phyloP scores from a whole-genome alignment of 1,284 basidiomycete genomes.

The Trichosporon sp. region DNA sequence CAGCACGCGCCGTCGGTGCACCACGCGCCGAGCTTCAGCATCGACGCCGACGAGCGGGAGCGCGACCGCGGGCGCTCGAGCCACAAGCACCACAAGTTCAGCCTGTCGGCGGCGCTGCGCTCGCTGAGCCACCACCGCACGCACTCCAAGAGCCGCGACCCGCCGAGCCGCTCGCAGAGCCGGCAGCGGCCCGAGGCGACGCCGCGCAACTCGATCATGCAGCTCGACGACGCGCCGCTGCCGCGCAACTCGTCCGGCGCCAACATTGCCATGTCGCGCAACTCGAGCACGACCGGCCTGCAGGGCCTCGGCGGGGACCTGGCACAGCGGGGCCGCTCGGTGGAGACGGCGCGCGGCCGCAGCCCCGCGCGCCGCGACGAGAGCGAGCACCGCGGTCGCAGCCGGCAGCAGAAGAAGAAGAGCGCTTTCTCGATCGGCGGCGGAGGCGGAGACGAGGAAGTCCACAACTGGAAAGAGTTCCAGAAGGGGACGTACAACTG shows the following conservation, averaged over 20 bases:
- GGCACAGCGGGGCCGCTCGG: not conserved
- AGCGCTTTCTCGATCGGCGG: slow-evolving; percentile 46
- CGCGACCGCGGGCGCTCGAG: slow-evolving; percentile 25
- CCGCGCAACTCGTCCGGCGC: not conserved
- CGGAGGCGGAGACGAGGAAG: slow-evolving; percentile 52
- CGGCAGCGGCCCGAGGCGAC: slow-evolving; percentile 17
- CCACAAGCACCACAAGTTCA: slow-evolving; percentile 38
- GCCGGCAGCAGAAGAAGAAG: slow-evolving; percentile 38
- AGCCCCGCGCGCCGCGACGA: slow-evolving; percentile 23
- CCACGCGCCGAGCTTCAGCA: slow-evolving; percentile 10
- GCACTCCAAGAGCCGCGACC: slow-evolving; percentile 26
- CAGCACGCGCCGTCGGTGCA: not conserved
- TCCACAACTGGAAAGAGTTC: slow-evolving; percentile 78
- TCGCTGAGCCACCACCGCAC: slow-evolving; percentile 47
- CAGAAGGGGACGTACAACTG: slow-evolving; percentile 91
- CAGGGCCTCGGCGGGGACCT: not conserved
- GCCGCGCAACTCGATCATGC: slow-evolving; percentile 7
- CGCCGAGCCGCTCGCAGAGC: slow-evolving; percentile 24
- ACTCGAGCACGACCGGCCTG: not conserved
- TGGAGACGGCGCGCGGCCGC: slow-evolving; percentile 10
- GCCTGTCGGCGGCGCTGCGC: slow-evolving; percentile 45
- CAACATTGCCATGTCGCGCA: slow-evolving; percentile 12
- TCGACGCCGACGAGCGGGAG: slow-evolving; percentile 12
- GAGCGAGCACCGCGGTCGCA: slow-evolving; percentile 44
- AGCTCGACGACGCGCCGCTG: slow-evolving; percentile 10